Evolutionary conservation across 1,284 basidiomycete genomes (phyloP), one percentile per base, ranked within the genome.

Genomic region (Grifola frondosa): DNA sequence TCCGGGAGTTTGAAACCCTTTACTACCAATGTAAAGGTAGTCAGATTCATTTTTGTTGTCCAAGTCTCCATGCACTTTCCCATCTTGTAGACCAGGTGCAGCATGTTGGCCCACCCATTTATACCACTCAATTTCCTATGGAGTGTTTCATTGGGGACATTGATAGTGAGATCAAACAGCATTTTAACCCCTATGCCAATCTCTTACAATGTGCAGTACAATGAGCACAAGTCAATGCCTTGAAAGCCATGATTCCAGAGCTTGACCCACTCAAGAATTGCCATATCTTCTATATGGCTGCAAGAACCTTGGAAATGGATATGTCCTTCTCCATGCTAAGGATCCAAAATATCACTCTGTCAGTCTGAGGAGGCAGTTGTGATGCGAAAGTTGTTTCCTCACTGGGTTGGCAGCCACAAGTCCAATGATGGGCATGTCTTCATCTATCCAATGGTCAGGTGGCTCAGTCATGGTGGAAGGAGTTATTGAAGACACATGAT

Each of bases 71-170:
- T 35, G 35, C 36, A 1, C 19, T 57, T 5, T 7, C 30, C 2
- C 61, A 62, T 40, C 11, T 53, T 5, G 20, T 24, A 4, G 19
- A 26, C 11, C 54, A 61, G 22, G 40, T 37, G 3, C 1, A 30
- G 12, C 51, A 49, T 2, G 20, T 52, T 4, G 57, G 62, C 0
- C 58, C 60, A 3, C 37, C 40, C n/a, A 22, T 19, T 0, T 15
- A 25, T 15, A 35, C 26, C 5, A 28, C 52, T 1, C 59, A 62
- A 35, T 60, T 50, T 42, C 44, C 56, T 0, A 51, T 60, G 42
- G 61, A 64, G 40, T 40, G 47, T 3, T 37, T 30, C 2, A 63
- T 64, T 11, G 60, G 60, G 6, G 44, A 59, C 21, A 37, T 64
- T 21, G 48, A 44, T 4, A 23, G 36, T 1, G 51, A 62, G 34